Evolutionary conservation across 2,329 filamentous ascomycete species (phyloP), one percentile per base, ranked within the genome.

Genomic region (Botrytis fabae): DNA sequence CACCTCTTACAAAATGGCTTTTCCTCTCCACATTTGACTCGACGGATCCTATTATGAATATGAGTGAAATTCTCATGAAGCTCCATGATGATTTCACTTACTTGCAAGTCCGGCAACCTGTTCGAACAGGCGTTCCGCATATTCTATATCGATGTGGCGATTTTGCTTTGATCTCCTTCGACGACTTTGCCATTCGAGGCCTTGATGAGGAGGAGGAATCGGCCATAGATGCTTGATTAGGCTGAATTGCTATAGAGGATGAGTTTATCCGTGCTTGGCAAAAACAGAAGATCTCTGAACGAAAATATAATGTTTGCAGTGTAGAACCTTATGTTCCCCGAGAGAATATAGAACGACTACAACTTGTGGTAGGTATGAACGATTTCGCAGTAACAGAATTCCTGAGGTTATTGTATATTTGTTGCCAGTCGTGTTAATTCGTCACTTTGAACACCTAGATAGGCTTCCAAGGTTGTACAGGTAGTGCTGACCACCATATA

Each of bases 21-120:
- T 32, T 77, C 76, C 72, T 80, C 79, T 54, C 78, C 79, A 68
- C 79, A 80, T 63, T 80, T 80, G 25, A 80, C 78, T 73, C 78
- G 74, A 54, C 79, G 75, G 32, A 79, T 78, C 65, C 79, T 80
- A 66, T 14, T 42, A 59, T 57, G 8, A 46, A 54, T 7, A n/a
- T 74, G n/a, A 75, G 73, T 68, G 14, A 22, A 40, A 57, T 25
- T 4, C 1, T 35, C 14, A 16, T 16, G 40, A 18, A 46, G 14
- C 10, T 28, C 4, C 22, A 38, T 42, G 6, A 12, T 22, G 10
- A 51, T 4, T 12, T 54, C 28, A 76, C 76, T 74, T 75, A 79
- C 78, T 79, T 79, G 78, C 78, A 79, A 69, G 78, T 79, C 35
- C 77, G 71, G 71, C 78, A 79, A 8, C 78, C 78, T 38, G 78